phyloP scores from a whole-genome alignment of 208 protist genomes.

The Leishmania martiniquensis region DNA sequence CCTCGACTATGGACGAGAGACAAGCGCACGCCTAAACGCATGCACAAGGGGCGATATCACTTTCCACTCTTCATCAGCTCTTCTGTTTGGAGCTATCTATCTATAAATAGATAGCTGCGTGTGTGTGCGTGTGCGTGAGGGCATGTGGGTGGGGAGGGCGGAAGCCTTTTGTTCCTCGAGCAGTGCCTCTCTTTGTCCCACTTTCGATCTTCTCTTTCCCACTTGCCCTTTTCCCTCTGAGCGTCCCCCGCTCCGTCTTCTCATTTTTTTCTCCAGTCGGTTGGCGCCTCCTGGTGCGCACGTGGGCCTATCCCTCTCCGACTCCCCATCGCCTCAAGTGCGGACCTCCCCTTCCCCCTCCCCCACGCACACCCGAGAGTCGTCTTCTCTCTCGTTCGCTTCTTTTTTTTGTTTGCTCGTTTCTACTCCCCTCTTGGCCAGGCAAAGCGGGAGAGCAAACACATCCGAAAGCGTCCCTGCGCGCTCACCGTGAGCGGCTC shows the following conservation, averaged over 20 bases:
- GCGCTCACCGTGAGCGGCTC: neutral
- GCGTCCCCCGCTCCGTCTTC: too few species aligned
- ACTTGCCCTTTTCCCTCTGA: conserved; percentile 21
- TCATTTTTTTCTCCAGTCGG: conserved; percentile 1
- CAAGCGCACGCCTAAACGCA: neutral
- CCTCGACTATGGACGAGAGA: neutral
- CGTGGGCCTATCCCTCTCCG: neutral
- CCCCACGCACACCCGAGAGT: neutral
- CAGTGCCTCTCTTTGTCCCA: neutral
- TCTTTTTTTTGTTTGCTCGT: neutral
- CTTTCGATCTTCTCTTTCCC: neutral
- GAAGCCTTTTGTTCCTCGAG: neutral
- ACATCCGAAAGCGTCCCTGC: neutral
- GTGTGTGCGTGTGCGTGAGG: neutral
- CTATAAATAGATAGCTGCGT: too few species aligned
- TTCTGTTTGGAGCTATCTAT: too few species aligned
- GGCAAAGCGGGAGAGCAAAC: neutral
- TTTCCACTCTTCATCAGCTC: too few species aligned
- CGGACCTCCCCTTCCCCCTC: neutral
- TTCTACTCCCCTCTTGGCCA: neutral
- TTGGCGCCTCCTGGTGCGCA: neutral
- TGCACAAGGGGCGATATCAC: neutral
- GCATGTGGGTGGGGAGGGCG: neutral
- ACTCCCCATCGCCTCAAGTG: neutral
- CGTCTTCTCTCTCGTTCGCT: neutral